These are phyloP conservation scores for Chrysochromulina parva DNA, from an alignment of 78 protist species.

Conservation along the genomic window DNA sequence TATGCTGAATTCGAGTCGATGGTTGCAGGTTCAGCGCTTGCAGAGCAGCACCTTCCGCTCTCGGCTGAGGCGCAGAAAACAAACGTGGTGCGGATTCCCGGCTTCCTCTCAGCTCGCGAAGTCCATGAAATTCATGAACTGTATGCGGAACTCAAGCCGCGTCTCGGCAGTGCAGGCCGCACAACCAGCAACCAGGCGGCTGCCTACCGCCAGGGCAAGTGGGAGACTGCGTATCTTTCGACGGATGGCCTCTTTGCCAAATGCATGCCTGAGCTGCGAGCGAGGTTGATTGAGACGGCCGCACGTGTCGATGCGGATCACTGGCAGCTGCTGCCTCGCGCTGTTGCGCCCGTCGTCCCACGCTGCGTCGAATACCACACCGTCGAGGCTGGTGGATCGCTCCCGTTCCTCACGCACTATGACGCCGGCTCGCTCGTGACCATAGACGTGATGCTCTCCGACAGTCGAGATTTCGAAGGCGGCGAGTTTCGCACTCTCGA, in stretches of 20 bases:
- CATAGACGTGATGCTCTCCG: not conserved
- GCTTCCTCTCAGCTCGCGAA: not conserved
- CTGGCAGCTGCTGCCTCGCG: not conserved
- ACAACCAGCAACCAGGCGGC: not conserved
- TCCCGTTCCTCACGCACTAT: no score
- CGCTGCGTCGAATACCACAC: not conserved
- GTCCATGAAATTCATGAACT: not conserved
- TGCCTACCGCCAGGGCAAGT: not conserved
- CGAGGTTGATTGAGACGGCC: not conserved
- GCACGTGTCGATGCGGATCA: not conserved
- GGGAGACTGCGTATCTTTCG: constrained; percentile 3
- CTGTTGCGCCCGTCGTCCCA: not conserved
- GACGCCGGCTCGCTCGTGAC: constrained; percentile 16
- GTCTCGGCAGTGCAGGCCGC: not conserved
- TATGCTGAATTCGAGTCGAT: no score
- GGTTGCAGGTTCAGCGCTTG: no score
- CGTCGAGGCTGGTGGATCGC: no score
- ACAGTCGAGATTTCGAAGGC: not conserved
- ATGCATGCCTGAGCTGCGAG: not conserved
- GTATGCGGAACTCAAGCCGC: not conserved
- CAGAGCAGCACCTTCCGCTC: not conserved
- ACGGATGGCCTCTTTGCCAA: not conserved
- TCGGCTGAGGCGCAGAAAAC: not conserved
- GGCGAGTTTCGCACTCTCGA: not conserved
- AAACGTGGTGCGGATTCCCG: not conserved